Conservation (phyloP, 1,284 basidiomycete genomes). For the Tylopilus orsonianus region DNA sequence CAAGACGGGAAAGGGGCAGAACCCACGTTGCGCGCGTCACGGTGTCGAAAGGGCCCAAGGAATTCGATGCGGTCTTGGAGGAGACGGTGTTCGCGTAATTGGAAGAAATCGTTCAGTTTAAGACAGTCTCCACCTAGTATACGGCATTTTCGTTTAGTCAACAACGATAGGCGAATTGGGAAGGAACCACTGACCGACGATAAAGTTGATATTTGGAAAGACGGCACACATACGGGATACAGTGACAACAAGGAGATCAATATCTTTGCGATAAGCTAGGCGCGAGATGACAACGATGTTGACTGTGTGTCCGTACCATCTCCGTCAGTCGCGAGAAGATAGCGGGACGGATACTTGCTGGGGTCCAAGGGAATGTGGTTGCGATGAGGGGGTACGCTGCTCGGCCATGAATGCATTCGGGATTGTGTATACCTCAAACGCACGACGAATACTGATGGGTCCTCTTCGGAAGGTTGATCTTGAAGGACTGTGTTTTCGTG, state of each 20-base stretch:
- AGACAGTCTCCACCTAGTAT: constrained; percentile 92
- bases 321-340: neutral
- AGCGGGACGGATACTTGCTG: constrained; percentile 50
- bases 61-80: constrained; percentile 91
- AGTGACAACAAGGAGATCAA: constrained; percentile 91
- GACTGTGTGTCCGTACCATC: constrained; percentile 49
- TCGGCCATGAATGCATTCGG: constrained; percentile 93
- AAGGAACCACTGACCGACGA: constrained; percentile 64
- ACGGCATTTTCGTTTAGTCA: too few species aligned
- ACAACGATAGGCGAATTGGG: neutral
- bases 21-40: constrained; percentile 79
- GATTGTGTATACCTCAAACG: constrained; percentile 82
- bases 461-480: constrained; percentile 54
- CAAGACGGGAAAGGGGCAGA: too few species aligned
- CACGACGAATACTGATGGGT: constrained; percentile 45
- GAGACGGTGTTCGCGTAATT: constrained; percentile 90
- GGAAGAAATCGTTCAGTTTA: constrained; percentile 91
- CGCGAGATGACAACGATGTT: constrained; percentile 94
- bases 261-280: constrained; percentile 95
- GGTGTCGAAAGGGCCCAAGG: constrained; percentile 78
- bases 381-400: constrained; percentile 72
- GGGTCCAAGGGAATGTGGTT: constrained; percentile 49
- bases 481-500: constrained; percentile 95
- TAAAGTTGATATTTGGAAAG: constrained; percentile 84
- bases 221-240: constrained; percentile 86